Evolutionary conservation across 164 flowering plant species (phyloP).

Genomic region (Nymphaea colorata): DNA sequence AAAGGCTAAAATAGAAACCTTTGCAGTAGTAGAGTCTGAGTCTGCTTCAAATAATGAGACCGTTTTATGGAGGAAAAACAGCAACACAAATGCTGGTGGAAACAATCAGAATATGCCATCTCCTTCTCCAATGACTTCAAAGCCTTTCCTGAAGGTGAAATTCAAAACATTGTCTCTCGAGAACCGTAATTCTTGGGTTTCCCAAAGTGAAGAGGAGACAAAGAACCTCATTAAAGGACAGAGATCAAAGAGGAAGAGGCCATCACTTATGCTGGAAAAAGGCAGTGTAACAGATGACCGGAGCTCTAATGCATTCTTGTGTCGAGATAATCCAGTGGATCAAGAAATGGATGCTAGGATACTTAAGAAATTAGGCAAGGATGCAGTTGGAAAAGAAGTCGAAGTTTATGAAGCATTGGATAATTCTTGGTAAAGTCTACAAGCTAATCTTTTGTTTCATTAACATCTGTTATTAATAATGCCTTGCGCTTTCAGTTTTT

Average conservation of each 20-base stretch:
- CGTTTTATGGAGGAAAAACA: conserved; percentile 25
- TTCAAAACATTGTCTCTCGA: conserved; percentile 55
- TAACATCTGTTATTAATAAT: background rate
- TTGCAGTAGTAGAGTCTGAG: conserved; percentile 16
- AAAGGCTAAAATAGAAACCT: conserved; percentile 26
- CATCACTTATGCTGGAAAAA: conserved; percentile 43
- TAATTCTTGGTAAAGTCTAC: conserved; percentile 64
- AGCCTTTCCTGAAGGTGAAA: conserved; percentile 68
- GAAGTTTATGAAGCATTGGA: conserved; percentile 83
- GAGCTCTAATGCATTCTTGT: conserved; percentile 13
- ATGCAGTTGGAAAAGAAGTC: conserved; percentile 90
- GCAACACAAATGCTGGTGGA: conserved; percentile 19
- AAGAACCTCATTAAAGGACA: conserved; percentile 72
- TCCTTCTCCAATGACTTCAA: conserved; percentile 27
- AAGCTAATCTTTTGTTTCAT: background rate
- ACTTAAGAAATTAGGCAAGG: conserved; percentile 86
- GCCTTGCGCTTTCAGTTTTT: background rate
- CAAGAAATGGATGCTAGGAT: conserved; percentile 80
- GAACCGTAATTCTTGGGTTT: conserved; percentile 35
- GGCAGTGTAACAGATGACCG: conserved; percentile 30
- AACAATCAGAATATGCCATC: conserved; percentile 16
- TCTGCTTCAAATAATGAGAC: conserved; percentile 23
- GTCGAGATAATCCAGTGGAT: conserved; percentile 34
- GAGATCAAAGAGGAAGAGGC: conserved; percentile 89
- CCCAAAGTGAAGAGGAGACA: conserved; percentile 48